Evolutionary conservation across 2,329 filamentous ascomycete species (phyloP), one percentile per base, ranked within the genome.

Genomic region (Aureobasidium sp.): DNA sequence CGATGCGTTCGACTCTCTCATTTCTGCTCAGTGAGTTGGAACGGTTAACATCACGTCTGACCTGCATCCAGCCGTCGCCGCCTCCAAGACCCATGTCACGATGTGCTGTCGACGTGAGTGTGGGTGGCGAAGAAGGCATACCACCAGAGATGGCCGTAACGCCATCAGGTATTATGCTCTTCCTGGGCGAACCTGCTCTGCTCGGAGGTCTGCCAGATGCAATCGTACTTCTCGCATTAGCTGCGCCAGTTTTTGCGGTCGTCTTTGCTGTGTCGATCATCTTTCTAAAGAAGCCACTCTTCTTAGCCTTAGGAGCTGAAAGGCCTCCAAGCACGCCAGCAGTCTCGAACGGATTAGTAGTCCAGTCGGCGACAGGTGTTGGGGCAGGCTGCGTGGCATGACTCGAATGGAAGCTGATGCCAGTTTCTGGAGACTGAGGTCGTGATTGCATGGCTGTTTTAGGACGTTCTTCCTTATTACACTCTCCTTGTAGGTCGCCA

Each of bases 261-360:
- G 93, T 97, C 77, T 96, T 97, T 16, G 92, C 93, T 2, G 90
- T 91, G 66, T 96, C 92, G 34, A 97, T 85, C 68, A 97, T 93
- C 71, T 96, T 95, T 74, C 93, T 94, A 80, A 97, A 94, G 70
- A 97, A 96, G 53, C 91, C 93, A 64, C 87, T 87, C 66, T 75
- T 78, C 65, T 90, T 91, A 1, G 86, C 81, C 74, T 92, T 89
- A 0, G 91, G 91, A 10, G 83, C 81, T 13, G 78, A 79, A 9
- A 97, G 81, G 0, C 93, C 92, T 44, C 93, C 93, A 6, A 97
- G 80, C 0, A 88, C 83, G 42, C 86, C 83, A 25, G 83, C 81
- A 0, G 82, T 81, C 52, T 92, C 88, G 25, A 86, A 84, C 1
- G 82, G 76, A 61, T 85, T 75, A 45, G 76, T 77, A 3, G 77